Base-by-base conservation (phyloP, 129 eudicot genomes). In the Centaurea solstitialis region DNA sequence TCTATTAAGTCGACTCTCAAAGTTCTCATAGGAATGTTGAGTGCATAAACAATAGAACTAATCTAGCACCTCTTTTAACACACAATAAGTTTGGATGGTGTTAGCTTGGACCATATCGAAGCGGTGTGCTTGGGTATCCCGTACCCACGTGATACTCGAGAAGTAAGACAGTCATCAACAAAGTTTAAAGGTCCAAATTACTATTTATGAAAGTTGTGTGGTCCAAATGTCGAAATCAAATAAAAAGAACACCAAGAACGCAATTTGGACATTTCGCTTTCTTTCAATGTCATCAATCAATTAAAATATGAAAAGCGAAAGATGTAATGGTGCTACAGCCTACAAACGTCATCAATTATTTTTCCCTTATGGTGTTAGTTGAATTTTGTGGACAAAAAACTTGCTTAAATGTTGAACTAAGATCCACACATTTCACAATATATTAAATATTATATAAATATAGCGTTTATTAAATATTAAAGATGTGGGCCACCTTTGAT, bases 381-480 rank as follows among this genome's bases (percentile, higher is more conserved):
- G 76, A 38, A 41, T 24, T 70, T 69, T 76, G 86, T 82, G 86
- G 86, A 76, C 81, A 69, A 40, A 50, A 68, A 12, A 30, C 24
- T 76, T 9, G 76, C 1, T 7, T 59, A 74, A 4, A 74, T 67
- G 30, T 68, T 50, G 21, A 37, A 68, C 50, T 39, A 18, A 10
- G 43, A 21, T 81, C 59, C 75, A 66, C 69, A 66, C 4, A 30
- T 2, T 53, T 53, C 9, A 57, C 65, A n/a, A 17, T 7, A 17
- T 57, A 57, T 57, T 57, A n/a, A 57, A 57, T 17, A 57, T 17
- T 57, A n/a, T n/a, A n/a, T n/a, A n/a, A 57, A 57, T 57, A n/a
- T n/a, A 53, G 4, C 64, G 1, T 53, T 15, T 13, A 50, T 50
- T 50, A 53, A 5, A 53, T 17, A 53, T 17, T 33, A 33, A 33